Evolutionary conservation across 352 stramenopile species (phyloP), one percentile per base, ranked within the genome.

Genomic region (Halophytophthora batemanensis): DNA sequence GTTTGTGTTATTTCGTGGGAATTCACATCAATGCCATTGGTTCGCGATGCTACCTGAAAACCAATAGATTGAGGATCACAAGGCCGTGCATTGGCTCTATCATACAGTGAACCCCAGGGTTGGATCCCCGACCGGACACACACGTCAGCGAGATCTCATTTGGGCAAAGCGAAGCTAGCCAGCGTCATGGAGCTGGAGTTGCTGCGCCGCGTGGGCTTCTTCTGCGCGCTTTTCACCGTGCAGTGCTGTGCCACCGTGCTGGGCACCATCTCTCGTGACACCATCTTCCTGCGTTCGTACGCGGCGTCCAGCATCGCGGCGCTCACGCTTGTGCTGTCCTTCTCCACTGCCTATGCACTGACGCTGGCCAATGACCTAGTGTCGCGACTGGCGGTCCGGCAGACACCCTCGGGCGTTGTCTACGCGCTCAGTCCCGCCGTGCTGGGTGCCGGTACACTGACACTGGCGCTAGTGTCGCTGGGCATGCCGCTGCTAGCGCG

Each of bases 261-360:
- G 10, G 80, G 81, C 40, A 82, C 72, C 53, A 87, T 94, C 51
- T 90, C 83, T 19, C 69, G 83, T 11, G 83, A 94, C 55, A 82
- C 81, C 35, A 82, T 94, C 56, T 94, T 94, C 61, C 64, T 94
- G 47, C 73, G 81, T 29, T 74, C 63, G 13, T 94, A 86, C 55
- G 55, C 64, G 35, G 82, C 81, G 38, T 82, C 79, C 6, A 87
- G 74, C 47, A 71, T 94, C 45, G 82, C 83, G 15, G 61, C 68
- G 37, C 75, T 94, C 39, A 91, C 82, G 28, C 62, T 94, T 37
- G 34, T 77, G 56, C 76, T 92, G 18, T 85, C 83, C 17, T 58
- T 93, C 43, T 77, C 72, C 15, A 90, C 82, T 7, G 82, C 82
- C 33, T 88, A 88, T 45, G 71, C 69, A 15, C 66, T 90, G 47